phyloP scores from a whole-genome alignment of 108 stramenopile species.

The Cyclotella distinguenda region DNA sequence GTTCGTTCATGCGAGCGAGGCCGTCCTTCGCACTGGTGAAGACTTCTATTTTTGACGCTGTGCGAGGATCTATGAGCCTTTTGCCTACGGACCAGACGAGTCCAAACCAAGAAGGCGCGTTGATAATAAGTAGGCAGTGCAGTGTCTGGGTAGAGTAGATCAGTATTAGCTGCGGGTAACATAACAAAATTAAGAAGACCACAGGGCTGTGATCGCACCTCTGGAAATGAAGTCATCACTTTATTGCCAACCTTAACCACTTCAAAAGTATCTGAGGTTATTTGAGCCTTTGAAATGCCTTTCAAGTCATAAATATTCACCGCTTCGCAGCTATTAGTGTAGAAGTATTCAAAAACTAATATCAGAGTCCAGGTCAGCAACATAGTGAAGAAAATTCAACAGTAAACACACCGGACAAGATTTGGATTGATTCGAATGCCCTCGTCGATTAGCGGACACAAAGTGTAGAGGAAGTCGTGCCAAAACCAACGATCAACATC shows the following conservation, averaged over 20 bases:
- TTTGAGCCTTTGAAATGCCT: conserved; percentile 25
- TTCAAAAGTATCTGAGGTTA: conserved; percentile 41
- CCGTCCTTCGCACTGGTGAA: conserved; percentile 34
- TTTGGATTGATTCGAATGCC: conserved; percentile 27
- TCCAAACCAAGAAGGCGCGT: conserved; percentile 45
- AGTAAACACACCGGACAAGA: conserved; percentile 24
- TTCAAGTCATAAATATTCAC: conserved; percentile 39
- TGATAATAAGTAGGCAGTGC: conserved; percentile 41
- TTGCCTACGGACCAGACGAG: conserved; percentile 37
- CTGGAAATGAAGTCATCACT: conserved; percentile 43
- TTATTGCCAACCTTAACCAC: conserved; percentile 35
- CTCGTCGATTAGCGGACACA: conserved; percentile 11
- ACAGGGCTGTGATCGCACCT: background rate
- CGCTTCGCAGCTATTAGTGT: conserved; percentile 24
- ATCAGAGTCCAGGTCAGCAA: background rate
- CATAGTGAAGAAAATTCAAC: background rate
- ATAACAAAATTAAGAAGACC: background rate
- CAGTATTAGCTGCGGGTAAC: background rate
- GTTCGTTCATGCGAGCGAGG: conserved; percentile 27
- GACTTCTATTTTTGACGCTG: conserved; percentile 48
- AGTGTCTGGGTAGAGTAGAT: conserved; percentile 4
- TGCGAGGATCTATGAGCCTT: conserved; percentile 42
- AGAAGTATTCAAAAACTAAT: background rate
- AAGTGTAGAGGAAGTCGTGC: conserved; percentile 27
- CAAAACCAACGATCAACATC: conserved; percentile 37